A percentile compares a stretch with the other conserved stretches of the same genome.
phyloP scores from a whole-genome alignment of 768 basidiomycete genomes.

The Boletus reticuloceps region DNA sequence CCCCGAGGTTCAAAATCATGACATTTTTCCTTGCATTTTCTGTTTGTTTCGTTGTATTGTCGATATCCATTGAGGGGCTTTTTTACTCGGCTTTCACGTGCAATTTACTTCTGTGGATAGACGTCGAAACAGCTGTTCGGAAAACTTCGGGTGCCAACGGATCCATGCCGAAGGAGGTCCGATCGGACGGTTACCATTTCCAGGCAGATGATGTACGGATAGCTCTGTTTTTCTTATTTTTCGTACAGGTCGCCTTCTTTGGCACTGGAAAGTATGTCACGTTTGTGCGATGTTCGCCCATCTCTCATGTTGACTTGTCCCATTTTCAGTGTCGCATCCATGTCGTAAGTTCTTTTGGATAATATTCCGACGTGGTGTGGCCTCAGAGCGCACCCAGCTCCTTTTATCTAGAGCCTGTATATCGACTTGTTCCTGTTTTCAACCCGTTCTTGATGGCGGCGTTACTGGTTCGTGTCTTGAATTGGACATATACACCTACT shows the following conservation, averaged over 20 bases:
- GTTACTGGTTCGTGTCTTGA: slow-evolving; percentile 48
- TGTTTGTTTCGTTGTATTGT: slow-evolving; percentile 74
- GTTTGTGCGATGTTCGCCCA: neutral
- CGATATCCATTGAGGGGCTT: slow-evolving; percentile 78
- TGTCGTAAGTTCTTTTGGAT: slow-evolving; percentile 52
- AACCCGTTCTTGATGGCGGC: slow-evolving; percentile 81
- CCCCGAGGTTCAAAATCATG: slow-evolving; percentile 49
- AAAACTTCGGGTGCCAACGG: neutral
- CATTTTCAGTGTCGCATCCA: slow-evolving; percentile 66
- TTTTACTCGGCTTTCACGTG: slow-evolving; percentile 72
- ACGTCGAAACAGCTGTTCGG: slow-evolving; percentile 47
- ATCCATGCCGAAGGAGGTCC: neutral
- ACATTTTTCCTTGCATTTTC: slow-evolving; percentile 70
- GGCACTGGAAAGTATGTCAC: slow-evolving; percentile 74
- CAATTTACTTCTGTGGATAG: slow-evolving; percentile 65
- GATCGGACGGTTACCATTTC: slow-evolving; percentile 38
- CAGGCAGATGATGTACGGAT: slow-evolving; percentile 64
- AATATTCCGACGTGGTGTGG: neutral
- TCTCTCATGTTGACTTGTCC: neutral
- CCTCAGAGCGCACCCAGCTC: slow-evolving; percentile 40
- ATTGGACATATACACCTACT: slow-evolving; percentile 1
- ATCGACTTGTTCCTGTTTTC: slow-evolving; percentile 72
- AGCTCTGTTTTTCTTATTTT: slow-evolving; percentile 80
- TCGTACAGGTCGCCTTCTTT: slow-evolving; percentile 85
- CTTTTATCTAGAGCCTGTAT: slow-evolving; percentile 87